Evolutionary conservation across 495 filamentous ascomycete genomes (phyloP), one percentile per base, ranked within the genome.

Genomic region (Aspergillus bridgeri): DNA sequence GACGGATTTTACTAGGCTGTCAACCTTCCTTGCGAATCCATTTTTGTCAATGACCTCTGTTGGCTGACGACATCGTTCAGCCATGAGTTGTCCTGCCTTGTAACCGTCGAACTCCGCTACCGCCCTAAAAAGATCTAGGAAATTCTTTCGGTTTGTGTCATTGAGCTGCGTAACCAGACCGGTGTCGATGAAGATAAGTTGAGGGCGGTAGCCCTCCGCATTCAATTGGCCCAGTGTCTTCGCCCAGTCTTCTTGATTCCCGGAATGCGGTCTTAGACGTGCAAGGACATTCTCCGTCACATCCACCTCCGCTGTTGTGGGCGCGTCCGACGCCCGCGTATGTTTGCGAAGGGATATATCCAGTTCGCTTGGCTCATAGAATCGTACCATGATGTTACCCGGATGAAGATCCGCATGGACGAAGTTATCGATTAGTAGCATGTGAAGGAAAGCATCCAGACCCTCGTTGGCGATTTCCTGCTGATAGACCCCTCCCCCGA

Each of bases 331-430:
- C 54, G 79, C 74, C 27, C 79, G 76, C 60, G 72, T 74, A 63
- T 79, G 70, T 51, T 80, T 79, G 64, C 78, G 75, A 42, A 82
- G 77, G 19, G 82, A 79, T 9, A 92, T 75, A 58, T 82, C 77
- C 5, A 95, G 81, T 54, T 86, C 79, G 29, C 84, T 85, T 0
- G 91, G 86, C 65, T 94, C 83, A 75, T 98, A 96, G 74, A 99
- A 99, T 57, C 95, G 91, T 48, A 99, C 95, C 93, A 99, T 98
- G 75, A 99, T 98, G 69, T 99, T 99, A 7, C 95, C 95, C 0
- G 95, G 95, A 64, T 99, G 95, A 9, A 99, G 78, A 71, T 99
- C 95, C n/a, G 95, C 94, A 64, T 99, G 95, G 52, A 97, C 85
- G 68, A 99, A 99, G 66, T 99, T 98, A 69, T 99, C 95, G 51